Percentiles rank a stretch among this genome's conserved stretches.
phyloP scores from a whole-genome alignment of 306 rosid species.

The Casuarina equisetifolia region DNA sequence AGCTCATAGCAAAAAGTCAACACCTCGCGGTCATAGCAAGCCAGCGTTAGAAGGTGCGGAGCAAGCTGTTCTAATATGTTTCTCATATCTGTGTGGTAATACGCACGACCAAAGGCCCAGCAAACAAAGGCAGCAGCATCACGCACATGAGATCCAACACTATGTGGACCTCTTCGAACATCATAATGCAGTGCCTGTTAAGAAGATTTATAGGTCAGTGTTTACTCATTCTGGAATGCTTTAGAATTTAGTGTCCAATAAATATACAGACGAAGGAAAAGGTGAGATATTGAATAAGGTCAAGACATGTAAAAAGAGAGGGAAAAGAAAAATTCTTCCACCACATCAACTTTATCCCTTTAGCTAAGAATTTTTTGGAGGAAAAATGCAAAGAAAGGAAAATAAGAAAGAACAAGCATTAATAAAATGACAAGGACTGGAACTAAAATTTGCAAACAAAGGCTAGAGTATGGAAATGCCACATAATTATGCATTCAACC shows the following conservation, averaged over 20 bases:
- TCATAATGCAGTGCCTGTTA: conserved; percentile 90
- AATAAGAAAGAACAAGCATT: neutral
- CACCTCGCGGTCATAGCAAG: conserved; percentile 98
- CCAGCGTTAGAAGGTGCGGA: conserved; percentile 86
- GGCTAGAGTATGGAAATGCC: neutral
- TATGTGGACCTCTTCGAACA: conserved; percentile 97
- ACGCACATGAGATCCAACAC: conserved; percentile 98
- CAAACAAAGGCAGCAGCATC: conserved; percentile 98
- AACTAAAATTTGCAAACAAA: neutral
- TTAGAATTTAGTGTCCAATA: neutral
- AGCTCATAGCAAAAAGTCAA: conserved; percentile 20
- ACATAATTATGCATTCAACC: neutral
- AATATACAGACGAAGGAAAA: conserved; percentile 1
- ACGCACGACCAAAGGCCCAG: conserved; percentile 99
- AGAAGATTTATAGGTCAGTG: conserved; percentile 35
- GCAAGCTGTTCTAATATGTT: conserved; percentile 76
- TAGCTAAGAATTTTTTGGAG: neutral
- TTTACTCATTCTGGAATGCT: neutral
- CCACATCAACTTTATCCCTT: neutral
- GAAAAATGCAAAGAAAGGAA: neutral
- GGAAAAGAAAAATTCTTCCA: neutral
- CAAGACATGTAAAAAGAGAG: neutral
- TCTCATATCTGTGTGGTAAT: conserved; percentile 80
- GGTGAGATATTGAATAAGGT: neutral
- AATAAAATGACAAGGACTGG: neutral